Base-by-base conservation (phyloP, 225 moss, liverwort and hornwort genomes). In the Polytrichum formosum region DNA sequence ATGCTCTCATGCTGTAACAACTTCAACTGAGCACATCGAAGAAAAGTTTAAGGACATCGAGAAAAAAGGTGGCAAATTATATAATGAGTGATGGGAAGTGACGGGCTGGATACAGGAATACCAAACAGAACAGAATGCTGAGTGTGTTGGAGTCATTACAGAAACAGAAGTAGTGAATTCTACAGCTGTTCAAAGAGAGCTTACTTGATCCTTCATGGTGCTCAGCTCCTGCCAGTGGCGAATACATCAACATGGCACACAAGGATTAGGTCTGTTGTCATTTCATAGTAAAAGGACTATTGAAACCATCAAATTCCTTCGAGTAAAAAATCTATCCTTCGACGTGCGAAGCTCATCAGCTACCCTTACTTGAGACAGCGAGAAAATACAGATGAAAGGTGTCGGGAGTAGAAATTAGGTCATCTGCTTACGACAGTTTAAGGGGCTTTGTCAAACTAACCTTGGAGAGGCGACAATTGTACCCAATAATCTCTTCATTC, bases 381-480 rank as follows among this genome's bases (percentile, higher is more conserved):
- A 29, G 63, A 58, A 18, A 5, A 29, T 35, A 33, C 35, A 18
- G 54, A 8, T 59, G 31, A 28, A 61, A 66, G 56, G 64, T 67
- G 5, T 25, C 54, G 28, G 19, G 21, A 55, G 37, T 61, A 61
- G 7, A 21, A 61, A 21, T 26, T n/a, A 61, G 22, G 26, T 46
- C 46, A 13, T 13, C 46, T 1, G 22, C 21, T n/a, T 21, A 61
- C 60, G 26, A 61, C 60, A 61, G 4, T 61, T 21, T 22, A 21
- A 61, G 26, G 26, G 21, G 7, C 60, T 61, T 28, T 22, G 63
- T 56, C 56, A 59, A 5, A 76, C 55, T 33, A 71, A 88, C 87
- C 84, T 88, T 88, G n/a, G 75, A 79, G 25, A 88, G 84, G 31
- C 87, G 87, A 59, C 70, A 77, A 68, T 88, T 88, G 72, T 82